phyloP scores from a whole-genome alignment of 2,329 filamentous ascomycete species.

The Fusarium drepaniforme region DNA sequence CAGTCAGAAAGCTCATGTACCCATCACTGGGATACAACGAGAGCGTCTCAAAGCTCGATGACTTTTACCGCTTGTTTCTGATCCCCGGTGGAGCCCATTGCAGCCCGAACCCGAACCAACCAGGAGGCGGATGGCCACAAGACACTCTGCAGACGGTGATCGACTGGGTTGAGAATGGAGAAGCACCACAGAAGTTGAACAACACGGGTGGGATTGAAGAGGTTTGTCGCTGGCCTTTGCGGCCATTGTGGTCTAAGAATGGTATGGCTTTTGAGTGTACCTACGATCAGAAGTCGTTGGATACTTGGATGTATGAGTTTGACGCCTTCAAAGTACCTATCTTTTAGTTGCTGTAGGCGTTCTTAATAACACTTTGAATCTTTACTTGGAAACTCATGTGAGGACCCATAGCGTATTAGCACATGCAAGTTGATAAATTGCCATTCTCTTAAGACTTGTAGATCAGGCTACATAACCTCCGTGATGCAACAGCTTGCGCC shows the following conservation, averaged over 20 bases:
- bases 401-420: no score
- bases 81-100: constrained; percentile 68
- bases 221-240: constrained; percentile 53
- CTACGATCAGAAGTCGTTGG: constrained; percentile 25
- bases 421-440: not conserved
- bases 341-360: not conserved
- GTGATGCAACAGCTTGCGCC: not conserved
- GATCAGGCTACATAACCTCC: not conserved
- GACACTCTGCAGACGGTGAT: constrained; percentile 78
- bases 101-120: constrained; percentile 57
- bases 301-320: constrained; percentile 29
- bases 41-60: constrained; percentile 55
- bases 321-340: constrained; percentile 26
- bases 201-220: constrained; percentile 45
- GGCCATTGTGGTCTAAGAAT: constrained; percentile 20
- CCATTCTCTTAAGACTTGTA: not conserved
- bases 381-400: no score
- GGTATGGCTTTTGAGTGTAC: constrained; percentile 11
- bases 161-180: constrained; percentile 73
- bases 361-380: no score
- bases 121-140: constrained; percentile 58
- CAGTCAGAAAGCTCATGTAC: constrained; percentile 62
- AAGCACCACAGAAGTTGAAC: constrained; percentile 27
- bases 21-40: constrained; percentile 47
- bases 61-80: constrained; percentile 68